A percentile compares a stretch with the other conserved stretches of the same genome.
Conservation (phyloP, 176 grass and related monocot genomes). For the Triticum timopheevii region DNA sequence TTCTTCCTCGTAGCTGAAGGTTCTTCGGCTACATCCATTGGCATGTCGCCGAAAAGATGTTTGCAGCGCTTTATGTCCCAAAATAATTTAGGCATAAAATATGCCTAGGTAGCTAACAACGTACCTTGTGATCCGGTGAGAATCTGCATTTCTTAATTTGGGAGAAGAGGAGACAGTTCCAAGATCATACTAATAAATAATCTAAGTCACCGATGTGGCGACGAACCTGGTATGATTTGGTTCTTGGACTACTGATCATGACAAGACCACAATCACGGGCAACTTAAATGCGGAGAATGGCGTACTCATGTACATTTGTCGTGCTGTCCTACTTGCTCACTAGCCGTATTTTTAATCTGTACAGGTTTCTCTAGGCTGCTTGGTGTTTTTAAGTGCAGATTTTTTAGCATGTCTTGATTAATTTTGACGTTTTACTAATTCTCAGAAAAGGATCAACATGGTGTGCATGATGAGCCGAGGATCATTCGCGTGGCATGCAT, state of each 20-base stretch:
- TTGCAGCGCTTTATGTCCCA: background rate
- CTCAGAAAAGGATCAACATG: too few relatives aligned
- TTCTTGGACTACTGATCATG: background rate
- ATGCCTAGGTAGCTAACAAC: background rate
- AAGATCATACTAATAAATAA: background rate
- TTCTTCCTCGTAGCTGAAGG: slow-evolving; percentile 15
- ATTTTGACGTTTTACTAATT: too few relatives aligned
- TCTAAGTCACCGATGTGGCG: slow-evolving; percentile 17
- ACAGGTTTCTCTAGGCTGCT: too few relatives aligned
- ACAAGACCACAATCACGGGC: slow-evolving; percentile 12
- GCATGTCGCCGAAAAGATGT: slow-evolving; percentile 4
- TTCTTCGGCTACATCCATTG: slow-evolving; percentile 27
- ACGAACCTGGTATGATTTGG: background rate
- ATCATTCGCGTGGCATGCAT: background rate
- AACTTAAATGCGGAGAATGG: background rate
- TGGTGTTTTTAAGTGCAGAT: too few relatives aligned
- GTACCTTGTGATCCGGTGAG: background rate
- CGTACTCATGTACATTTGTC: too few relatives aligned
- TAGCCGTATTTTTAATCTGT: too few relatives aligned
- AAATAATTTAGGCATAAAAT: slow-evolving; percentile 28
- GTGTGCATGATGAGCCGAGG: background rate
- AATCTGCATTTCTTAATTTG: background rate
- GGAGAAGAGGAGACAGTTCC: background rate
- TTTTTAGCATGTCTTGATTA: too few relatives aligned
- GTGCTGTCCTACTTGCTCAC: too few relatives aligned